phyloP scores from a whole-genome alignment of 805 yeast species.

The Suhomyces sp. region DNA sequence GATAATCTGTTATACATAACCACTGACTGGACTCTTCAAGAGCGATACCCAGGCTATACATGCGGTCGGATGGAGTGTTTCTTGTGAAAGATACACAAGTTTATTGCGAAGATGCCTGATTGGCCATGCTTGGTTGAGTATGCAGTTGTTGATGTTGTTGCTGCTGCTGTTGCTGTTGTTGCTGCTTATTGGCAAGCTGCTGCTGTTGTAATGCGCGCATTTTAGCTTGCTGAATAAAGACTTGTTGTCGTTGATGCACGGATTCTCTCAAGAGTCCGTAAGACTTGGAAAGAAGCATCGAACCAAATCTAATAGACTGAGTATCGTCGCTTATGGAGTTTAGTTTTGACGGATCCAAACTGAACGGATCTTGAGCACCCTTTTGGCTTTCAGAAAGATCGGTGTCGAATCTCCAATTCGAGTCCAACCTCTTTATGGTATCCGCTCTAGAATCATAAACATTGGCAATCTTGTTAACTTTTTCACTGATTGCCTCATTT shows the following conservation, averaged over 20 bases:
- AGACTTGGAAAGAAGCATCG: slow-evolving; percentile 85
- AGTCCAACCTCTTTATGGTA: slow-evolving; percentile 46
- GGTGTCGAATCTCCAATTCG: slow-evolving; percentile 66
- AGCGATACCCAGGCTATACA: not conserved
- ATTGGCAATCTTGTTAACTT: slow-evolving; percentile 10
- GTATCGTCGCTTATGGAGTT: slow-evolving; percentile 83
- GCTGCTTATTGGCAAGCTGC: slow-evolving; percentile 21
- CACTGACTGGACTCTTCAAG: not conserved
- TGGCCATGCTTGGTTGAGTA: not conserved
- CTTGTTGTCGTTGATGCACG: slow-evolving; percentile 61
- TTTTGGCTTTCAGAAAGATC: slow-evolving; percentile 45
- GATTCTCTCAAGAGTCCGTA: slow-evolving; percentile 78
- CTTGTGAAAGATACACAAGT: not conserved
- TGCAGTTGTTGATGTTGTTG: slow-evolving; percentile 1
- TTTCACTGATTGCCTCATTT: slow-evolving; percentile 2
- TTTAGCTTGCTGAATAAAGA: slow-evolving; percentile 48
- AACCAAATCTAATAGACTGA: slow-evolving; percentile 86
- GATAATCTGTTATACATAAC: slow-evolving; percentile 2
- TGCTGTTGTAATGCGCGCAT: slow-evolving; percentile 42
- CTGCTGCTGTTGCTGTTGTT: slow-evolving; percentile 1
- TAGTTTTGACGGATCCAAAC: slow-evolving; percentile 76
- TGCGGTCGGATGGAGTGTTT: not conserved
- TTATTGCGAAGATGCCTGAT: not conserved
- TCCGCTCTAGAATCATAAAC: slow-evolving; percentile 50
- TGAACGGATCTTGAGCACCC: slow-evolving; percentile 47